These are phyloP conservation scores for Venturia oleaginea DNA, from an alignment of 2,329 filamentous ascomycete genomes.

Conservation along the genomic window DNA sequence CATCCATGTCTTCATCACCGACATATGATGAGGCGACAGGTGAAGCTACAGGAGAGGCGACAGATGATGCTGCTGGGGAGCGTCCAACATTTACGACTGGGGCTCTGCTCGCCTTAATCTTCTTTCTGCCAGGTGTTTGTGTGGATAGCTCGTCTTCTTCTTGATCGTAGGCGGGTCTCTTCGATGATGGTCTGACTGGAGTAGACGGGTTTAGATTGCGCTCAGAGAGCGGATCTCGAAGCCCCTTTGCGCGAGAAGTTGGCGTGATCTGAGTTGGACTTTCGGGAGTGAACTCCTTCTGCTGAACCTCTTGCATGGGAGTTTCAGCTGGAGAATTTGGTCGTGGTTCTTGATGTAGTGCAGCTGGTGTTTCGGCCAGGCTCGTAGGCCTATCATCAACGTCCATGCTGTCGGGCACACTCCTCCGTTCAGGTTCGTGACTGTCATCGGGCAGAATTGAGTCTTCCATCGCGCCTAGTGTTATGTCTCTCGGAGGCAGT, in stretches of 20 bases:
- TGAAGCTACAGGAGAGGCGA: neutral
- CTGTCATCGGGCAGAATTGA: neutral
- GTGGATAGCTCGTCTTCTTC: neutral
- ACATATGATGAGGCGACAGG: neutral
- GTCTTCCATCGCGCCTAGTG: neutral
- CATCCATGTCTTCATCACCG: neutral
- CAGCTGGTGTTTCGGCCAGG: neutral
- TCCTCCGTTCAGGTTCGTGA: neutral
- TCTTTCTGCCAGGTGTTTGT: neutral
- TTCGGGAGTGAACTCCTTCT: neutral
- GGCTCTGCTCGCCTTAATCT: conserved; percentile 3
- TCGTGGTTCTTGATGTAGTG: neutral
- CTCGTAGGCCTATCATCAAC: no score
- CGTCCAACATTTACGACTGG: neutral
- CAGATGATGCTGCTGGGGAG: neutral
- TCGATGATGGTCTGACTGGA: neutral
- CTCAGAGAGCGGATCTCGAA: neutral
- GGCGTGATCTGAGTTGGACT: neutral
- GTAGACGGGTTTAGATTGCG: conserved; percentile 1
- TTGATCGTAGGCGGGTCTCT: neutral
- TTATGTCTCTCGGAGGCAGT: neutral
- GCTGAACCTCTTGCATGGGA: neutral
- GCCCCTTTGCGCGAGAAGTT: neutral
- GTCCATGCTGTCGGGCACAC: neutral
- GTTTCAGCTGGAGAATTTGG: neutral